Percentiles rank a stretch among this genome's conserved stretches.
phyloP scores from a whole-genome alignment of 257 asterid species.

The Jacaranda copaia region DNA sequence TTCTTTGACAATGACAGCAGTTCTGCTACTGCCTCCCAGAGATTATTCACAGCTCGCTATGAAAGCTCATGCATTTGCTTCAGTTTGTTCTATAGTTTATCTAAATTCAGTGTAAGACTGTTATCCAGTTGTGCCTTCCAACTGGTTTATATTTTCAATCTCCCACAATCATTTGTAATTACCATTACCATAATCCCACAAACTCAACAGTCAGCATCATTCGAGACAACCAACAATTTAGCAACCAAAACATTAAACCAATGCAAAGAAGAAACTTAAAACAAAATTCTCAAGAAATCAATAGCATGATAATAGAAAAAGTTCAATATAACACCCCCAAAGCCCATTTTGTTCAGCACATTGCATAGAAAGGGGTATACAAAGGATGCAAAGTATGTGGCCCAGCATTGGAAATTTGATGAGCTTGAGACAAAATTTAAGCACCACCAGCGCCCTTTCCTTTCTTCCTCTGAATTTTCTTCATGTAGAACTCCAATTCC shows the following conservation, averaged over 20 bases:
- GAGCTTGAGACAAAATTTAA: conserved; percentile 21
- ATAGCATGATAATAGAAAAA: conserved; percentile 13
- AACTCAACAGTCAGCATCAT: too few species aligned
- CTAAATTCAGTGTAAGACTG: too few species aligned
- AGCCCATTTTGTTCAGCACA: conserved; percentile 23
- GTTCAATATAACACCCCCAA: conserved; percentile 6
- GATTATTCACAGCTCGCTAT: too few species aligned
- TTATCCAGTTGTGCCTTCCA: too few species aligned
- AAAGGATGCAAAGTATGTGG: background rate
- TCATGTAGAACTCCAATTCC: conserved; percentile 58
- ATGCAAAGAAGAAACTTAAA: conserved; percentile 12
- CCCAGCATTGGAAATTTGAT: background rate
- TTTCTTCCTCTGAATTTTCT: conserved; percentile 65
- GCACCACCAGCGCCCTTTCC: conserved; percentile 64
- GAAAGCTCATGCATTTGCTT: too few species aligned
- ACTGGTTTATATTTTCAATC: too few species aligned
- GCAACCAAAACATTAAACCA: background rate
- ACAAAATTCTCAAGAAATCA: conserved; percentile 16
- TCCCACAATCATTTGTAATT: too few species aligned
- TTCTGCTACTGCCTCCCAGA: too few species aligned
- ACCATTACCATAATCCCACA: too few species aligned
- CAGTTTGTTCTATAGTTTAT: too few species aligned
- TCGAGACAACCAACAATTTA: too few species aligned
- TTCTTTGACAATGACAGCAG: too few species aligned
- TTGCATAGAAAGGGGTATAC: conserved; percentile 9